Conservation (phyloP, 345 rosid species). For the Citrus cavaleriei region DNA sequence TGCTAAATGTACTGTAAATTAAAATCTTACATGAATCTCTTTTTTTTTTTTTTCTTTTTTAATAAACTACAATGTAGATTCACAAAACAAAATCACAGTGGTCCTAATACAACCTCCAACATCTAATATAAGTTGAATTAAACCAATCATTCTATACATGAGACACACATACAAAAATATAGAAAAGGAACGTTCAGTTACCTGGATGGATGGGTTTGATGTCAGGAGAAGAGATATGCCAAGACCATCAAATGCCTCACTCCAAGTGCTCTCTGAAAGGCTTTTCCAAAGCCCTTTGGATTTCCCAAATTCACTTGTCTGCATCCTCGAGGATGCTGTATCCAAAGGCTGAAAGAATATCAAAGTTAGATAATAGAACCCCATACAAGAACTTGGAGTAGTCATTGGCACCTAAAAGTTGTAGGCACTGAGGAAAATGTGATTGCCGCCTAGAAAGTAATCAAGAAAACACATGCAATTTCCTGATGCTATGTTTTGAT, state of each 20-base stretch:
- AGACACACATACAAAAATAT: neutral
- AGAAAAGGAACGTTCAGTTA: constrained; percentile 10
- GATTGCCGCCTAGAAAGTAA: neutral
- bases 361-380: constrained; percentile 2
- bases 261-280: constrained; percentile 62
- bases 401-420: neutral
- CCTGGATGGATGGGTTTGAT: constrained; percentile 95
- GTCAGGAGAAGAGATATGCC: constrained; percentile 93
- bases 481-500: neutral
- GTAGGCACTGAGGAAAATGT: neutral
- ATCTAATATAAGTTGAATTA: neutral
- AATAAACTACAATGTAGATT: neutral
- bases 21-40: neutral
- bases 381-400: neutral
- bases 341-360: constrained; percentile 72
- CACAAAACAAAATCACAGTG: neutral
- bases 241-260: constrained; percentile 82
- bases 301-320: constrained; percentile 91
- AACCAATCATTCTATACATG: neutral
- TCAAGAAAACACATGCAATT: neutral
- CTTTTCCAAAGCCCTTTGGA: constrained; percentile 89
- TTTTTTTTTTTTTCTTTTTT: too few relatives aligned
- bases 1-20: neutral
- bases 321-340: constrained; percentile 95
- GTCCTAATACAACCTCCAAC: neutral